Percentiles rank a stretch among this genome's conserved stretches.
These are phyloP conservation scores for Gynochthodes officinalis DNA, from an alignment of 257 asterid species.

Conservation along the genomic window DNA sequence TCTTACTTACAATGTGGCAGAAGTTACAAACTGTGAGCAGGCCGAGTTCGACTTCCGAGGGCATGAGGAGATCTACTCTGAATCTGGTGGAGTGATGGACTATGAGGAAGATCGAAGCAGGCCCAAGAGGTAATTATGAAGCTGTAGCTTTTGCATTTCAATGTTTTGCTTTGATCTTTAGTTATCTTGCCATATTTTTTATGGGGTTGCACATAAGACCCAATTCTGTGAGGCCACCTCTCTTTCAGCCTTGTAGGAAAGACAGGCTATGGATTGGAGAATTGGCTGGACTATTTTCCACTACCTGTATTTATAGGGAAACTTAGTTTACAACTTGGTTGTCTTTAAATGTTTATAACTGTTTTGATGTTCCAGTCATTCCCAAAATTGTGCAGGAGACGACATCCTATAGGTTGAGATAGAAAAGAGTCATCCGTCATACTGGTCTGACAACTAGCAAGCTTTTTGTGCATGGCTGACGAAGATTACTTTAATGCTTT, in stretches of 20 bases:
- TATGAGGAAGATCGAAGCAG: conserved; percentile 88
- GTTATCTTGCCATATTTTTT: background rate
- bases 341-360: background rate
- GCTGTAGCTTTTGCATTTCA: background rate
- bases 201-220: background rate
- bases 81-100: conserved; percentile 96
- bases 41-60: conserved; percentile 73
- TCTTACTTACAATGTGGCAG: conserved; percentile 97
- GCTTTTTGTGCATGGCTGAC: conserved; percentile 36
- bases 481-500: conserved; percentile 17
- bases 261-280: background rate
- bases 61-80: conserved; percentile 83
- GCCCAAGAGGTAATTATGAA: conserved; percentile 70
- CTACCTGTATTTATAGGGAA: background rate
- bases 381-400: conserved; percentile 53
- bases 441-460: conserved; percentile 29
- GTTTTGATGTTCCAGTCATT: conserved; percentile 9
- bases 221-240: background rate
- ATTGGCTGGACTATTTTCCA: background rate
- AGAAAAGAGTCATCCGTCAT: conserved; percentile 28
- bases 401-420: conserved; percentile 77
- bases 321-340: background rate
- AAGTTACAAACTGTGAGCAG: conserved; percentile 95
- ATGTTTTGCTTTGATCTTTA: background rate
- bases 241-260: background rate